Evolutionary conservation across 495 filamentous ascomycete genomes (phyloP), one percentile per base, ranked within the genome.

Genomic region (Annulohypoxylon moriforme): DNA sequence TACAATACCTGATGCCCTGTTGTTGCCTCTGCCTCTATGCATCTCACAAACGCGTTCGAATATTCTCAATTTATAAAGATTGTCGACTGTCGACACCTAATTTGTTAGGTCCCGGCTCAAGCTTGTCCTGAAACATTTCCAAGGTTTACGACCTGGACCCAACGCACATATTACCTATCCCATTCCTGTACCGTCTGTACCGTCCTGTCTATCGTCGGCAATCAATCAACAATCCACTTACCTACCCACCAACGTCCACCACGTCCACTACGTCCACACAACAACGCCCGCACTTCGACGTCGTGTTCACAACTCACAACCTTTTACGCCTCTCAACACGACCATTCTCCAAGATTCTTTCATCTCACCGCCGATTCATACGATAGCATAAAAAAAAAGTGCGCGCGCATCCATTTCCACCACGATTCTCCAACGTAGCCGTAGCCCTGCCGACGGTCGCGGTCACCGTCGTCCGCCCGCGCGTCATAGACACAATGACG

Each of bases 401-500:
- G 60, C 42, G 63, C 62, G 61, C 67, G 67, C 67, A 67, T 67
- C 27, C 16, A 40, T 46, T 24, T 50, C 46, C 34, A 44, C 57
- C 16, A 74, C 67, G 57, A 34, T 64, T 64, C 52, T 49, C 25
- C 18, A 24, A 24, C 55, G 55, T 40, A 68, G 46, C 47, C 55
- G 55, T 40, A 68, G 46, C 47, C 53, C 36, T 60, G 47, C 65
- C 38, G 64, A 69, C 71, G 67, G 71, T 63, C 71, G 65, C 67
- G 62, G 71, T 71, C 62, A 69, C 67, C 59, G 66, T 74, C 47
- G 47, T 20, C 47, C 67, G 67, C 72, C 67, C 64, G 75, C 73
- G 76, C 74, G 73, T 74, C 76, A 73, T 74, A 60, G 55, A 72
- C 66, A 74, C 36, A 25, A 77, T 77, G 76, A 74, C 76, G 68